A percentile compares a stretch with the other conserved stretches of the same genome.
phyloP scores from a whole-genome alignment of 2,329 filamentous ascomycete species.

The Fusarium torulosum region DNA sequence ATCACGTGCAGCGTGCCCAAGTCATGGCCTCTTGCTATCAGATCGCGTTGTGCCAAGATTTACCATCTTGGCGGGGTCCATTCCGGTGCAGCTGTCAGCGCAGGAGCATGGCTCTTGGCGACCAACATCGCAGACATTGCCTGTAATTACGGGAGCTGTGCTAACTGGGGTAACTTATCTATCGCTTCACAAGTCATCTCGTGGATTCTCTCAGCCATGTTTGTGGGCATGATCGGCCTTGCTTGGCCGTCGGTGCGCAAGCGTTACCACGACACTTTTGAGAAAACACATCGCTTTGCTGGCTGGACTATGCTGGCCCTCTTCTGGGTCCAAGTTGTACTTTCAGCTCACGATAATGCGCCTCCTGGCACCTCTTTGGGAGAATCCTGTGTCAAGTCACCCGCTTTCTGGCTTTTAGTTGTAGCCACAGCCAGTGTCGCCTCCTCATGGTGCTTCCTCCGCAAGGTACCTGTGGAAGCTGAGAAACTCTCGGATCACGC shows the following conservation, averaged over 20 bases:
- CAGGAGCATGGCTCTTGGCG: slow-evolving; percentile 62
- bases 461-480: slow-evolving; percentile 74
- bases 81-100: slow-evolving; percentile 62
- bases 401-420: slow-evolving; percentile 74
- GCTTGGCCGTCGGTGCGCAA: slow-evolving; percentile 74
- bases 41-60: slow-evolving; percentile 61
- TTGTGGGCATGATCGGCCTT: slow-evolving; percentile 69
- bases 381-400: slow-evolving; percentile 54
- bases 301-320: slow-evolving; percentile 76
- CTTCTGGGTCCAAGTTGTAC: slow-evolving; percentile 74
- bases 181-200: slow-evolving; percentile 61
- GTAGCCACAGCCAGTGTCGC: slow-evolving; percentile 73
- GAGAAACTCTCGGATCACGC: slow-evolving; percentile 81
- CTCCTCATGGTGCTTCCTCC: slow-evolving; percentile 79
- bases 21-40: slow-evolving; percentile 61
- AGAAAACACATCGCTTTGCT: slow-evolving; percentile 76
- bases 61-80: slow-evolving; percentile 66
- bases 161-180: slow-evolving; percentile 49
- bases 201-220: slow-evolving; percentile 70
- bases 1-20: slow-evolving; percentile 60
- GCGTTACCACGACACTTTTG: slow-evolving; percentile 75
- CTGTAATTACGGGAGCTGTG: slow-evolving; percentile 37
- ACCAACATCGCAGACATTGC: slow-evolving; percentile 51
- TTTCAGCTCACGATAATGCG: slow-evolving; percentile 62
- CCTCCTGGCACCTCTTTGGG: slow-evolving; percentile 53